These are phyloP conservation scores for Bimuria novae-zelandiae DNA, from an alignment of 2,329 filamentous ascomycete species.

Conservation along the genomic window DNA sequence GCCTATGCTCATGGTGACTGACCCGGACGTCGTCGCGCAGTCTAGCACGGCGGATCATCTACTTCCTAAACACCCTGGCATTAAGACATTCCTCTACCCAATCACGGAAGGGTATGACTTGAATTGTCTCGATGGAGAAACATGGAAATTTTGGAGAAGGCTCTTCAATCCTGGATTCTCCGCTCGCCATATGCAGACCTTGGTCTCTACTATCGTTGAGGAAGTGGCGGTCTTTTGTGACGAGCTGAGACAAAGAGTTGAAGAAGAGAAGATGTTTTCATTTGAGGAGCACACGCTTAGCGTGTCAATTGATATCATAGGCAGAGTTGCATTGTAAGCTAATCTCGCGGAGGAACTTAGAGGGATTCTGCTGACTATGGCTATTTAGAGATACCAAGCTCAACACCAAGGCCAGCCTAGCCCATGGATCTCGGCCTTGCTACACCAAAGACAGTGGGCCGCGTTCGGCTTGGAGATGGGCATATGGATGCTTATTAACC, in stretches of 20 bases:
- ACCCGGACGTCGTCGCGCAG: slow-evolving; percentile 9
- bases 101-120: slow-evolving; percentile 9
- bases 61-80: slow-evolving; percentile 12
- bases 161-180: slow-evolving; percentile 25
- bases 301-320: slow-evolving; percentile 26
- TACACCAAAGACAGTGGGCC: slow-evolving; percentile 11
- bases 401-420: slow-evolving; percentile 10
- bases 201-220: slow-evolving; percentile 48
- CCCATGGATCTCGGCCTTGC: slow-evolving; percentile 11
- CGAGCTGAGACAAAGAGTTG: slow-evolving; percentile 13
- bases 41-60: slow-evolving; percentile 9
- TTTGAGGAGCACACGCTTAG: slow-evolving; percentile 21
- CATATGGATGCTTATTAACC: slow-evolving; percentile 15
- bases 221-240: slow-evolving; percentile 10
- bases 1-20: slow-evolving; percentile 11
- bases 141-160: slow-evolving; percentile 35
- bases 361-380: neutral
- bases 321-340: slow-evolving; percentile 20
- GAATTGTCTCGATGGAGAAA: slow-evolving; percentile 7
- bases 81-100: slow-evolving; percentile 11
- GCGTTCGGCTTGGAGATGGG: slow-evolving; percentile 11
- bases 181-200: slow-evolving; percentile 61
- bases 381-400: slow-evolving; percentile 11
- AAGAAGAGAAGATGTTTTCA: slow-evolving; percentile 12
- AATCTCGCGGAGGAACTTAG: neutral